Base-by-base conservation (phyloP, 768 basidiomycete species). In the Ephemerocybe angulata region DNA sequence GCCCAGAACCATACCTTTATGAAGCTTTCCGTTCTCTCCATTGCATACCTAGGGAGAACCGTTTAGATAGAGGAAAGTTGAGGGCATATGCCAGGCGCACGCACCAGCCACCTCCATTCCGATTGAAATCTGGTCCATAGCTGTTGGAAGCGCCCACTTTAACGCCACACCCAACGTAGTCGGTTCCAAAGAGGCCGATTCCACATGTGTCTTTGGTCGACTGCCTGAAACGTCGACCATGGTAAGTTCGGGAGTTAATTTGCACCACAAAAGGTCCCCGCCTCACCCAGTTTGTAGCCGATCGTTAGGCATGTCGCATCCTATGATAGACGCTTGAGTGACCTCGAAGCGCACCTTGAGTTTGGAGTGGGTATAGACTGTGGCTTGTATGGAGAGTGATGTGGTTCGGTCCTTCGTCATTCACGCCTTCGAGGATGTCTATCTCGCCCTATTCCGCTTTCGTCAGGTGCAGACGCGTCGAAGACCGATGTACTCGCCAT, bases 121-220 rank as follows among this genome's bases (percentile, higher is more conserved):
- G 19, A 43, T 57, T 57, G 56, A 57, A 57, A 12, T 17, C 33
- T 3, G 56, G 56, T 6, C 56, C 56, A 28, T 55, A 55, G 35
- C 54, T 55, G 4, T 24, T 30, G 4, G 8, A 21, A 21, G 42
- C 48, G 8, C 44, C 29, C 3, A 71, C 61, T 28, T 68, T 62
- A 17, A 86, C 84, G 10, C 81, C 80, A 60, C 85, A 87, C 0
- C 84, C 85, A 1, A 74, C 65, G 55, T 86, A 86, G 44, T 72
- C 70, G 24, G 72, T 78, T 13, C 47, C 47, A 28, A 49, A 49
- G 3, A 67, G 76, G 28, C 68, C 70, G 22, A 67, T 67, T 60
- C 84, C 72, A 63, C 85, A 87, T 63, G 85, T 74, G 48, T 72
- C 73, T 19, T 64, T 65, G 0, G 65, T 59, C 2, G 76, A 28